Evolutionary conservation across 1,139 yeast genomes (phyloP), one percentile per base, ranked within the genome.

Genomic region (Kodamaea alishanica): DNA sequence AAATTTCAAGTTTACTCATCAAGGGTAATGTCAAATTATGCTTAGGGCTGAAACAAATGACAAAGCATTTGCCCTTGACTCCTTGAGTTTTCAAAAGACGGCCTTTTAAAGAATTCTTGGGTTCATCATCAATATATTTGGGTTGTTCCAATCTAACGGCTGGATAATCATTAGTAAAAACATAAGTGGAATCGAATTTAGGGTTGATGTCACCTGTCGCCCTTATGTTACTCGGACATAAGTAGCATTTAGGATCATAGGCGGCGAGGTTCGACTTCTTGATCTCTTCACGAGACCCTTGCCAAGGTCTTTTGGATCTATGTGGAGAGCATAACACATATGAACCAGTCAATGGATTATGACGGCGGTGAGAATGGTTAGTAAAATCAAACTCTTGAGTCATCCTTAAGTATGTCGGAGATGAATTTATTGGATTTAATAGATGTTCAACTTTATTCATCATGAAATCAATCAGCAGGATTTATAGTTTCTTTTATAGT

Each of bases 221-320:
- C 33, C 92, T 70, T 9, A 67, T 62, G 55, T 84, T 84, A 5
- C 88, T 81, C 1, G 92, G 90, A 56, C 92, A 84, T 47, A 84
- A 65, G 61, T 79, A 84, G 58, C 92, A 84, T 46, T 75, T 75
- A 24, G 77, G 75, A 52, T 84, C 92, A 53, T 77, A 81, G 31
- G 56, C 63, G 1, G 85, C 83, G 44, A 75, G 64, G 29, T 59
- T 52, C 15, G 65, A 68, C 38, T 61, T 67, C 39, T 60, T 59
- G 23, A 72, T 61, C 34, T 67, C 70, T 55, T 84, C 90, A 47
- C 79, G 71, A 47, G 82, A 86, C 34, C 90, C 90, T 58, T 81
- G 85, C 92, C 90, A 84, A 20, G 89, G 90, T 49, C 92, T 73
- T 57, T 82, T 81, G 27, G 89, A 79, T 43, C 92, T 67, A 55